Evolutionary conservation across 306 rosid species (phyloP).

Genomic region (Rosa persica): DNA sequence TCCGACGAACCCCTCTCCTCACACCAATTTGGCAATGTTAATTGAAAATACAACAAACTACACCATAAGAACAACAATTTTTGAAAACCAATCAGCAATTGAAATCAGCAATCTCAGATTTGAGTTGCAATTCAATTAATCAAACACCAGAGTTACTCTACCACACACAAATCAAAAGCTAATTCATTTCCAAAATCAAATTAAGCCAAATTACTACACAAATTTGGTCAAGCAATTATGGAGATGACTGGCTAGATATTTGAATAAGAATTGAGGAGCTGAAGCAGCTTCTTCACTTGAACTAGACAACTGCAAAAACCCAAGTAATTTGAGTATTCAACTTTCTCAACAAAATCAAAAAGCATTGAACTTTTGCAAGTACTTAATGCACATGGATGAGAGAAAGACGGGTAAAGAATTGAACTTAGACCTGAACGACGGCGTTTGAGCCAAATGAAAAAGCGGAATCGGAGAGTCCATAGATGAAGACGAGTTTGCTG

Average conservation of each 20-base stretch:
- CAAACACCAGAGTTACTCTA: too few relatives aligned
- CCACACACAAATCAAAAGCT: too few relatives aligned
- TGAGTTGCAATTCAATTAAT: too few relatives aligned
- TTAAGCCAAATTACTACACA: conserved; percentile 35
- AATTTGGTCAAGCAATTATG: conserved; percentile 57
- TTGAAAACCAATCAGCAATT: too few relatives aligned
- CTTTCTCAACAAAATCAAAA: background rate
- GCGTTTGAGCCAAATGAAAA: conserved; percentile 80
- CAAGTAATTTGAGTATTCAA: background rate
- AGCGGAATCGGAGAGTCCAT: conserved; percentile 56
- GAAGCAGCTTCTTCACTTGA: conserved; percentile 48
- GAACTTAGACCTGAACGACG: conserved; percentile 50
- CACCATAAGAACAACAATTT: too few relatives aligned
- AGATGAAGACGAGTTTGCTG: conserved; percentile 47
- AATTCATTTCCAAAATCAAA: too few relatives aligned
- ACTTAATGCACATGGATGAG: background rate
- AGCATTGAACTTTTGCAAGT: background rate
- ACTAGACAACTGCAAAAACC: conserved; percentile 41
- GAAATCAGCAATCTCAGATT: too few relatives aligned
- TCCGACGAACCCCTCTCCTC: too few relatives aligned
- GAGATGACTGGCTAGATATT: conserved; percentile 38
- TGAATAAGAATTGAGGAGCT: conserved; percentile 52
- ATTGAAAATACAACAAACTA: too few relatives aligned
- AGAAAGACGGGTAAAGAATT: conserved; percentile 3
- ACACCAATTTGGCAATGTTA: too few relatives aligned